phyloP scores from a whole-genome alignment of 1,284 basidiomycete species.

The Inonotus obliquus region DNA sequence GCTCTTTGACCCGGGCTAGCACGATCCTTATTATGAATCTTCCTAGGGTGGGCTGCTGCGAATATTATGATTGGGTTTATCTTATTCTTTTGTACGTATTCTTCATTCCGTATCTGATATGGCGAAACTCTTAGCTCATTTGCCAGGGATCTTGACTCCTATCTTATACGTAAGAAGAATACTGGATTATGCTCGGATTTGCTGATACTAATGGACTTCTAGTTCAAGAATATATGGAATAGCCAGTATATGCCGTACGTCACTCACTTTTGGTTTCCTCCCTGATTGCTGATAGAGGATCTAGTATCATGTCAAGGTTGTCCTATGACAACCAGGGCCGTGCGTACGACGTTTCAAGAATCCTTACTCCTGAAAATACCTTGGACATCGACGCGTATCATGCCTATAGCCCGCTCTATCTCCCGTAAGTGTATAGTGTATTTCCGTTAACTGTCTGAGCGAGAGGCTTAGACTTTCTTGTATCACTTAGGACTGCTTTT shows the following conservation, averaged over 20 bases:
- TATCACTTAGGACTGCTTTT: constrained; percentile 41
- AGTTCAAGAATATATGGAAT: constrained; percentile 37
- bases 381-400: constrained; percentile 50
- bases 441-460: neutral
- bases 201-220: constrained; percentile 27
- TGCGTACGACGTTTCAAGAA: constrained; percentile 52
- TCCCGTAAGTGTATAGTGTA: constrained; percentile 37
- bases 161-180: constrained; percentile 14
- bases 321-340: constrained; percentile 55
- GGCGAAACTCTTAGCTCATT: neutral
- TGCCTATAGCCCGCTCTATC: constrained; percentile 54
- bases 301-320: constrained; percentile 44
- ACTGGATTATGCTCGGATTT: constrained; percentile 32
- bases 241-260: constrained; percentile 34
- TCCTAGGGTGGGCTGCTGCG: constrained; percentile 63
- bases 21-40: neutral
- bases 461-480: neutral
- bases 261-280: neutral
- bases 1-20: neutral
- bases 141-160: constrained; percentile 18
- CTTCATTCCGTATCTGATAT: neutral
- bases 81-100: constrained; percentile 56
- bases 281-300: neutral
- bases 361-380: constrained; percentile 45
- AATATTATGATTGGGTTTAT: constrained; percentile 81